Evolutionary conservation across 2,329 filamentous ascomycete genomes (phyloP).

Genomic region (Scedosporium apiospermum): DNA sequence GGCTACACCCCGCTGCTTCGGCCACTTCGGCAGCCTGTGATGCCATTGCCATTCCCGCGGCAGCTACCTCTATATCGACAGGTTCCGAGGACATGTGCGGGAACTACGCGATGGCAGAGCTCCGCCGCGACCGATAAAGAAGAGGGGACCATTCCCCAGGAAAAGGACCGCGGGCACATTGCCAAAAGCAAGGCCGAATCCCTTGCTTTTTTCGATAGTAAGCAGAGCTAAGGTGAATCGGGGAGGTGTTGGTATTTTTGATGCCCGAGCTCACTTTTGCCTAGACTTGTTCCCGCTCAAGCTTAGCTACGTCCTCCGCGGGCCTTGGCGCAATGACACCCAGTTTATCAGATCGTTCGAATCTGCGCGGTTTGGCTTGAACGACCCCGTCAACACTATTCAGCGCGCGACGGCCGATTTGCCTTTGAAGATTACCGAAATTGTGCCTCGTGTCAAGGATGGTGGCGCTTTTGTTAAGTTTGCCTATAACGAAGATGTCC

Average conservation of each 20-base stretch:
- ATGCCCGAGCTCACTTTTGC: not conserved
- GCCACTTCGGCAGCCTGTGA: not conserved
- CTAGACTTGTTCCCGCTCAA: constrained; percentile 76
- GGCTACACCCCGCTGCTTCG: constrained; percentile 1
- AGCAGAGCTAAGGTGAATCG: constrained; percentile 17
- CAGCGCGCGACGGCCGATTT: constrained; percentile 44
- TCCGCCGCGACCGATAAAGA: constrained; percentile 10
- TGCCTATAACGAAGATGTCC: constrained; percentile 33
- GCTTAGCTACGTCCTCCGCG: constrained; percentile 40
- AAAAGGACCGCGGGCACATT: constrained; percentile 73
- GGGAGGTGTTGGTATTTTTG: no score
- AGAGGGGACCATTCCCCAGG: constrained; percentile 29
- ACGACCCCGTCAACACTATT: constrained; percentile 44
- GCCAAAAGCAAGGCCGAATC: constrained; percentile 65
- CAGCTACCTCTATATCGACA: not conserved
- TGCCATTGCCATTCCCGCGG: not conserved
- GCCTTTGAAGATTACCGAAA: constrained; percentile 67
- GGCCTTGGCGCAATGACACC: constrained; percentile 37
- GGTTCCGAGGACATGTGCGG: not conserved
- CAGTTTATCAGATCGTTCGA: constrained; percentile 44
- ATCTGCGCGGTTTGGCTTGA: constrained; percentile 35
- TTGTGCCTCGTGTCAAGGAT: constrained; percentile 78
- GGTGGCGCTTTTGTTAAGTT: constrained; percentile 93
- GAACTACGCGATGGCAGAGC: constrained; percentile 10
- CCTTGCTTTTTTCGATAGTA: constrained; percentile 85